Evolutionary conservation across 2,329 filamentous ascomycete species (phyloP).

Genomic region (Bertia moriformis): DNA sequence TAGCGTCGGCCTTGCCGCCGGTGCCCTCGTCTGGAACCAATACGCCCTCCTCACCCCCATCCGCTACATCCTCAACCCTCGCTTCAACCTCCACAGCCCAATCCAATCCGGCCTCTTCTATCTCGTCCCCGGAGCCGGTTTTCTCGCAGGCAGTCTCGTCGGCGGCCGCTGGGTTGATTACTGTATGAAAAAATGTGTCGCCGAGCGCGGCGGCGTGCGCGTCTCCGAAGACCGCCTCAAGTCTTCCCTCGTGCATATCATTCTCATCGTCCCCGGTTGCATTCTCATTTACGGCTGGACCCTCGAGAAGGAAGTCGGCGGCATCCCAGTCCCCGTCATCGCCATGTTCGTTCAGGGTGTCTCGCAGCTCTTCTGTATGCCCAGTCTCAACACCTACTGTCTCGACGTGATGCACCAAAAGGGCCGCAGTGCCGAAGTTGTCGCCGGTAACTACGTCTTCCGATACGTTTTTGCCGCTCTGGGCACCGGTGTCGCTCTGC

Average conservation of each 20-base stretch:
- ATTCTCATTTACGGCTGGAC: conserved; percentile 57
- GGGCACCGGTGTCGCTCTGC: conserved; percentile 58
- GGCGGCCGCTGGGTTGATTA: conserved; percentile 57
- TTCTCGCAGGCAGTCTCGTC: conserved; percentile 49
- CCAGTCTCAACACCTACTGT: conserved; percentile 60
- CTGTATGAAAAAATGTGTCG: conserved; percentile 45
- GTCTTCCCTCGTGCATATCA: conserved; percentile 42
- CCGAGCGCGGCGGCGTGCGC: conserved; percentile 34
- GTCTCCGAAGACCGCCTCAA: conserved; percentile 58
- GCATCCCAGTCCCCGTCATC: conserved; percentile 38
- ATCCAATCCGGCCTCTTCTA: conserved; percentile 56
- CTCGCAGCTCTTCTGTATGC: conserved; percentile 55
- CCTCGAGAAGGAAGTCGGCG: conserved; percentile 20
- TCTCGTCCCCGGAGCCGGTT: conserved; percentile 54
- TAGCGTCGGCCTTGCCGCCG: conserved; percentile 40
- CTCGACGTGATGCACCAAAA: conserved; percentile 64
- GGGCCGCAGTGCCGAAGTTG: conserved; percentile 52
- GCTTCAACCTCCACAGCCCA: conserved; percentile 48
- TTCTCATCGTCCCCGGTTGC: conserved; percentile 43
- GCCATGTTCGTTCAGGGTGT: conserved; percentile 58
- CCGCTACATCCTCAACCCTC: conserved; percentile 56
- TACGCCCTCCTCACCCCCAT: conserved; percentile 55
- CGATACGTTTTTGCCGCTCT: conserved; percentile 62
- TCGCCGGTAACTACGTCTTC: conserved; percentile 68
- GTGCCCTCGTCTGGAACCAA: conserved; percentile 62